Evolutionary conservation across 495 filamentous ascomycete genomes (phyloP).

Genomic region (Hyaloscypha hepaticicola): DNA sequence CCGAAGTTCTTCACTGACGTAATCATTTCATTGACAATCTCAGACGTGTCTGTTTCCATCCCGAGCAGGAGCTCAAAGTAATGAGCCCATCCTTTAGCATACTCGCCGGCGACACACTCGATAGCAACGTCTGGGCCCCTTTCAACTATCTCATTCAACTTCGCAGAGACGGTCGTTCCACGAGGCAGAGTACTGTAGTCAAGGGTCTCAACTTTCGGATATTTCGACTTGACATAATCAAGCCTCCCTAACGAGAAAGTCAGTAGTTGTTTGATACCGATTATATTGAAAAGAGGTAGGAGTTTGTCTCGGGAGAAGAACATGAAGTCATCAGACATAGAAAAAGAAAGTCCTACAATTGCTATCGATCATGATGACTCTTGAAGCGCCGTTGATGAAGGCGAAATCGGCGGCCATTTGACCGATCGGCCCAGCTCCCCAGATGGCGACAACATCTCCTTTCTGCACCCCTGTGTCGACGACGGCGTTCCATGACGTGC

Average conservation of each 20-base stretch:
- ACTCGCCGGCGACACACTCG: conserved; percentile 62
- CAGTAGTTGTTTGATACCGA: too few species aligned
- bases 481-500: conserved; percentile 77
- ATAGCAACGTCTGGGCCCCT: conserved; percentile 74
- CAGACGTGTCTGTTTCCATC: conserved; percentile 80
- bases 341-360: too few species aligned
- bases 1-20: conserved; percentile 74
- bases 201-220: conserved; percentile 61
- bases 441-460: conserved; percentile 79
- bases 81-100: conserved; percentile 5
- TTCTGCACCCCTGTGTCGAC: conserved; percentile 81
- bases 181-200: conserved; percentile 54
- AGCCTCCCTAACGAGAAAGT: too few species aligned
- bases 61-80: conserved; percentile 44
- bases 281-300: too few species aligned
- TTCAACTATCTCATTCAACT: conserved; percentile 70
- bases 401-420: conserved; percentile 77
- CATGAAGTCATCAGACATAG: too few species aligned
- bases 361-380: conserved; percentile 80
- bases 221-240: conserved; percentile 61
- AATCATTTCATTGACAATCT: conserved; percentile 88
- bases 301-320: too few species aligned
- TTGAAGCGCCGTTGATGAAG: conserved; percentile 66
- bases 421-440: conserved; percentile 75
- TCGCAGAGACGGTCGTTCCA: conserved; percentile 61